phyloP scores from a whole-genome alignment of 2,329 filamentous ascomycete genomes.

The Rosellinia necatrix region DNA sequence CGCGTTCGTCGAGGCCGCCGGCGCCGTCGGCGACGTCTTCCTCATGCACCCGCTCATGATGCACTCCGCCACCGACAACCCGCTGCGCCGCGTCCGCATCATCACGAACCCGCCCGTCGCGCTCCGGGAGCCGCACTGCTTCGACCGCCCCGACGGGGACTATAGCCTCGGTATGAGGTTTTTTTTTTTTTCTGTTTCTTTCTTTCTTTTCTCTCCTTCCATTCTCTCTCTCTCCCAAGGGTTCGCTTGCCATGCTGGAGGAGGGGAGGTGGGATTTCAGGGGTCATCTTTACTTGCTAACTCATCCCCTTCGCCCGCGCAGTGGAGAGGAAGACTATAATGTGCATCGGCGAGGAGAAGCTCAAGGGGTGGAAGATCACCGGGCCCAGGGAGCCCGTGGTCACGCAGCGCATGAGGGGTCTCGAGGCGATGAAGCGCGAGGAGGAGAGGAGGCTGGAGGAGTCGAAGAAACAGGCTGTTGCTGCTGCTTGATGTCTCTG shows the following conservation, averaged over 20 bases:
- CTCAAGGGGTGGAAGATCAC: conserved; percentile 59
- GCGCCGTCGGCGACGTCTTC: conserved; percentile 60
- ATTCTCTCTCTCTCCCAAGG: too few relatives aligned
- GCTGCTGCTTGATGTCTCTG: conserved; percentile 30
- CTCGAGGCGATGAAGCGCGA: conserved; percentile 56
- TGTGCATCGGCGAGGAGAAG: conserved; percentile 51
- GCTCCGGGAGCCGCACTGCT: conserved; percentile 56
- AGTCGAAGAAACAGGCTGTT: conserved; percentile 29
- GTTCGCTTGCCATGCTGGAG: too few relatives aligned
- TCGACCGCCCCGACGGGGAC: conserved; percentile 51
- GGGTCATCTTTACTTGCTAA: too few relatives aligned
- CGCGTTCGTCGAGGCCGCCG: conserved; percentile 58
- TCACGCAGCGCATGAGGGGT: conserved; percentile 54
- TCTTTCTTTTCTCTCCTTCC: not conserved
- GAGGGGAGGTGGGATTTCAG: too few relatives aligned
- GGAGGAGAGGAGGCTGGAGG: conserved; percentile 52
- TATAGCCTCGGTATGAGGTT: conserved; percentile 52
- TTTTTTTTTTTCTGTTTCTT: not conserved
- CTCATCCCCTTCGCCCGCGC: too few relatives aligned
- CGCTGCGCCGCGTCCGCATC: conserved; percentile 50
- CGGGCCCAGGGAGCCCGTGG: conserved; percentile 52
- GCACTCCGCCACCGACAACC: conserved; percentile 58
- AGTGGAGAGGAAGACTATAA: conserved; percentile 61
- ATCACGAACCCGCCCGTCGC: conserved; percentile 63
- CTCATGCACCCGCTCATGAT: conserved; percentile 65